Evolutionary conservation across 805 yeast species (phyloP).

Genomic region (Ogataea neopini): DNA sequence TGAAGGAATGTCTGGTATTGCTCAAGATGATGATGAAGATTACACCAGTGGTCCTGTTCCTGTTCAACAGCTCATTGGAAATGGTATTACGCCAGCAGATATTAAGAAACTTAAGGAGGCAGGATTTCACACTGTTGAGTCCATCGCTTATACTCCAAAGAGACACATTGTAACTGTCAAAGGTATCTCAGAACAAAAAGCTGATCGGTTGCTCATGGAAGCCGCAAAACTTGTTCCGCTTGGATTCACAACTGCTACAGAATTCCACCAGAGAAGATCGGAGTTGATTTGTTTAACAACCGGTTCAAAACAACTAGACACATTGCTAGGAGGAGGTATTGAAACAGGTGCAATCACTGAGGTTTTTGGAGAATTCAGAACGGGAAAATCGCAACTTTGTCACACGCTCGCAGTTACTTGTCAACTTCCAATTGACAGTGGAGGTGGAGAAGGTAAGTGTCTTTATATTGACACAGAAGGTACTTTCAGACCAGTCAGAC

Average conservation of each 20-base stretch:
- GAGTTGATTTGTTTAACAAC: conserved; percentile 93
- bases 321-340: conserved; percentile 91
- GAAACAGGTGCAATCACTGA: conserved; percentile 98
- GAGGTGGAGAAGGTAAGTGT: conserved; percentile 98
- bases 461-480: conserved; percentile 96
- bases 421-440: conserved; percentile 93
- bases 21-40: conserved; percentile 40
- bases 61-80: conserved; percentile 60
- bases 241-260: conserved; percentile 97
- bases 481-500: conserved; percentile 89
- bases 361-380: conserved; percentile 94
- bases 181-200: conserved; percentile 95
- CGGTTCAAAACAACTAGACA: conserved; percentile 92
- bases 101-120: conserved; percentile 76
- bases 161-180: conserved; percentile 73
- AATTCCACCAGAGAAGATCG: conserved; percentile 84
- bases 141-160: conserved; percentile 91
- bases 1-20: conserved; percentile 27
- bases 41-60: conserved; percentile 52
- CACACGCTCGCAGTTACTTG: conserved; percentile 97
- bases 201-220: conserved; percentile 78
- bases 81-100: conserved; percentile 82
- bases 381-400: conserved; percentile 96
- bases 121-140: conserved; percentile 87
- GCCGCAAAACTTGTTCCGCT: conserved; percentile 87